A percentile compares a stretch with the other conserved stretches of the same genome.
These are phyloP conservation scores for Pythium aquatile DNA, from an alignment of 352 stramenopile genomes.

Conservation along the genomic window DNA sequence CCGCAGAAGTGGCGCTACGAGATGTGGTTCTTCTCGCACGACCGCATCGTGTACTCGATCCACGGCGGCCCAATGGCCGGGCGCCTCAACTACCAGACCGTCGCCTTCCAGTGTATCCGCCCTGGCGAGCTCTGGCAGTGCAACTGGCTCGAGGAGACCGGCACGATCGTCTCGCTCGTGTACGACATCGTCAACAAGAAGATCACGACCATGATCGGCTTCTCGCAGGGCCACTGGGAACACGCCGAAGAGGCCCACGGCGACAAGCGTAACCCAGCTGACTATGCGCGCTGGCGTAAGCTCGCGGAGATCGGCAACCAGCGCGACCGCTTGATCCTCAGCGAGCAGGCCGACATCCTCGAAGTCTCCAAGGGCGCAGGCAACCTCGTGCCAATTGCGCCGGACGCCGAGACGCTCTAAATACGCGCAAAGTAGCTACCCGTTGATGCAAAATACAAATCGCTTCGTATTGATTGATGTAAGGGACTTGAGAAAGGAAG, in stretches of 20 bases:
- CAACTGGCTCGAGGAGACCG: slow-evolving; percentile 63
- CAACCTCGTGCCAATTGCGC: slow-evolving; percentile 46
- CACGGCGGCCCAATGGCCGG: slow-evolving; percentile 54
- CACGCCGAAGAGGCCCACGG: slow-evolving; percentile 42
- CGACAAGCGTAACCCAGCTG: slow-evolving; percentile 57
- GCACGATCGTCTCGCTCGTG: slow-evolving; percentile 49
- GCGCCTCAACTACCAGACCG: slow-evolving; percentile 58
- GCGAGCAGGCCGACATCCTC: slow-evolving; percentile 51
- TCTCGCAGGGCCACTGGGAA: slow-evolving; percentile 62
- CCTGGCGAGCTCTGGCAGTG: slow-evolving; percentile 58
- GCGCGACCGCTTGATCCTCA: slow-evolving; percentile 46
- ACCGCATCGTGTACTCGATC: slow-evolving; percentile 59
- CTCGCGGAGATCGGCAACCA: slow-evolving; percentile 46
- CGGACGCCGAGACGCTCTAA: slow-evolving; percentile 37
- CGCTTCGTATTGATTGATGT: too few species aligned
- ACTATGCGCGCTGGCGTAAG: slow-evolving; percentile 54
- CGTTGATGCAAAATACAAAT: too few species aligned
- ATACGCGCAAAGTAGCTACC: too few species aligned
- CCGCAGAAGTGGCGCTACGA: slow-evolving; percentile 60
- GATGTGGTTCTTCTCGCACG: slow-evolving; percentile 60
- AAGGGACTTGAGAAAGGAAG: too few species aligned
- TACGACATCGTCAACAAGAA: slow-evolving; percentile 52
- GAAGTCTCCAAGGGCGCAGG: slow-evolving; percentile 37
- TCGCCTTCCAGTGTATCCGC: slow-evolving; percentile 55
- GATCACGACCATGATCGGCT: slow-evolving; percentile 53